Evolutionary conservation across 2,329 filamentous ascomycete species (phyloP).

Genomic region (Aspergillus proliferans): DNA sequence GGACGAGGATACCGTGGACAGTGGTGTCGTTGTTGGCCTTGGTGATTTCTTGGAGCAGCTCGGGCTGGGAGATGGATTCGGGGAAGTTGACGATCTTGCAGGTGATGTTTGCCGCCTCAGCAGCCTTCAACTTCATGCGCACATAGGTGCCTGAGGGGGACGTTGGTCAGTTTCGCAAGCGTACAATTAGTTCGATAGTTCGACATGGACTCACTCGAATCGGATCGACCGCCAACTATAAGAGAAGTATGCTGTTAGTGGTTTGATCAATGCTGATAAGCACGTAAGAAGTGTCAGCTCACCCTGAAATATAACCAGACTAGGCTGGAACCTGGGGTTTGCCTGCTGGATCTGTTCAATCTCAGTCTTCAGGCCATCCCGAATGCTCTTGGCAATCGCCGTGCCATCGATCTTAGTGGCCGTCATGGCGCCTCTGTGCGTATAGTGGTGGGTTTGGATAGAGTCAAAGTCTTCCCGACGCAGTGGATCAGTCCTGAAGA

Average conservation of each 20-base stretch:
- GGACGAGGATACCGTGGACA: constrained; percentile 89
- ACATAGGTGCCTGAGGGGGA: constrained; percentile 75
- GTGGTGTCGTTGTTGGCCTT: constrained; percentile 77
- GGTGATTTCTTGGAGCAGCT: constrained; percentile 76
- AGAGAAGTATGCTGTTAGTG: constrained; percentile 4
- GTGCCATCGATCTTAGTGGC: constrained; percentile 93
- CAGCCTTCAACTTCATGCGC: constrained; percentile 98
- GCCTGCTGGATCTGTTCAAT: constrained; percentile 73
- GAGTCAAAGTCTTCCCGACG: constrained; percentile 11
- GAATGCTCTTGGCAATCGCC: constrained; percentile 85
- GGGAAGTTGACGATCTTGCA: constrained; percentile 82
- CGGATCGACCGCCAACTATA: constrained; percentile 81
- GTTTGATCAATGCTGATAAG: neutral
- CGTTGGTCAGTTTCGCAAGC: constrained; percentile 15
- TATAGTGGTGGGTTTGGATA: constrained; percentile 32
- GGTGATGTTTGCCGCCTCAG: constrained; percentile 83
- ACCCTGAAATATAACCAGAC: constrained; percentile 93
- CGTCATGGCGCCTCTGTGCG: constrained; percentile 61
- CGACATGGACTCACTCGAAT: constrained; percentile 64
- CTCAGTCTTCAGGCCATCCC: constrained; percentile 71
- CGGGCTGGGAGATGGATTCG: constrained; percentile 72
- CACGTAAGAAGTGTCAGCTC: constrained; percentile 20
- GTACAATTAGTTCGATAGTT: neutral
- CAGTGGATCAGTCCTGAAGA: constrained; percentile 11
- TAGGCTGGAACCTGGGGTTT: constrained; percentile 84